Evolutionary conservation across 2,329 filamentous ascomycete species (phyloP).

Genomic region (Stagonosporopsis tanaceti): DNA sequence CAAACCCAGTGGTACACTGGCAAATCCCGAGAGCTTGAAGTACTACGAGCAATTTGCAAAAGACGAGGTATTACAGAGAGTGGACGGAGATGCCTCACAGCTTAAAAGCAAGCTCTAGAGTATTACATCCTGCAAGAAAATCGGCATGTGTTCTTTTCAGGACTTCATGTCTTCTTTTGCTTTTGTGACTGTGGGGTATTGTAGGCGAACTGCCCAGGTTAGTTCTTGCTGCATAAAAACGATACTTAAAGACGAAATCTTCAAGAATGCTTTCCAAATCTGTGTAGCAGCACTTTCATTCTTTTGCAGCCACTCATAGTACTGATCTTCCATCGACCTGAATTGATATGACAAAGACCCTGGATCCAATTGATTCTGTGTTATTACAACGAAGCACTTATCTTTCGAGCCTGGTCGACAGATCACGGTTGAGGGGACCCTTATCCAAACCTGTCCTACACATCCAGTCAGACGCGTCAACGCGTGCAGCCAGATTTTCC

Average conservation of each 20-base stretch:
- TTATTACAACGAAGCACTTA: not conserved
- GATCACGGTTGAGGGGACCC: not conserved
- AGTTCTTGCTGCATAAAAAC: too few species aligned
- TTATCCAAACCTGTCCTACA: not conserved
- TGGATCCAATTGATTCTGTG: not conserved
- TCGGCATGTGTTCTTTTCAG: not conserved
- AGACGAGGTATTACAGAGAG: constrained; percentile 62
- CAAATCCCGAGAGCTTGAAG: constrained; percentile 78
- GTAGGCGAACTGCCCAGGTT: too few species aligned
- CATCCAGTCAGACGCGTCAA: not conserved
- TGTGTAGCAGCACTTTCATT: too few species aligned
- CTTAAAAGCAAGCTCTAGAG: constrained; percentile 38
- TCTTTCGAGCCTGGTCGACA: not conserved
- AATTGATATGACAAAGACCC: too few species aligned
- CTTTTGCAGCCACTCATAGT: too few species aligned
- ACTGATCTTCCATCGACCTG: too few species aligned
- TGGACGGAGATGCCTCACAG: constrained; percentile 16
- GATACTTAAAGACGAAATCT: too few species aligned
- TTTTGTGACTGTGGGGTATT: not conserved
- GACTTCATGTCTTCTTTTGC: too few species aligned
- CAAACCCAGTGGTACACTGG: constrained; percentile 77
- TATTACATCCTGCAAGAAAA: not conserved
- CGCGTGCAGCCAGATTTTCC: not conserved
- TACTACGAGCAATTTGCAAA: constrained; percentile 82
- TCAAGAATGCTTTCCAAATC: too few species aligned